Conservation (phyloP, 441 rosid genomes). For the Eruca vesicaria region DNA sequence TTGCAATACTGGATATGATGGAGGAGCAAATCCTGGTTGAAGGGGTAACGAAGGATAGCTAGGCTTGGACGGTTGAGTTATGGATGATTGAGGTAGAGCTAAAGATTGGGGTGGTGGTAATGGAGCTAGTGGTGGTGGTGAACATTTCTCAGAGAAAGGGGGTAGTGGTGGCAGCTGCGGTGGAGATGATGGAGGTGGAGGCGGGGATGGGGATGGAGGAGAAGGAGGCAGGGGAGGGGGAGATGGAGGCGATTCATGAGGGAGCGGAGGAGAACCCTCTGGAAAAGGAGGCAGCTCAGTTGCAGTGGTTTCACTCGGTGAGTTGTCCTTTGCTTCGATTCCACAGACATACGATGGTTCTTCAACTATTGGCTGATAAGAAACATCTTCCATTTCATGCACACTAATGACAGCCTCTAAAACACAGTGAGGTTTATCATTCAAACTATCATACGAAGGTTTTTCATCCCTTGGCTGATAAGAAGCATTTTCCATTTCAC, state of each 20-base stretch:
- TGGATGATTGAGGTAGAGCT: conserved; percentile 35
- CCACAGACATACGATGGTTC: conserved; percentile 34
- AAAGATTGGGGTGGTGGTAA: conserved; percentile 32
- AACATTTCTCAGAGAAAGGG: conserved; percentile 19
- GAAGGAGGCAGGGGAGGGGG: conserved; percentile 79
- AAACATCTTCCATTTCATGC: conserved; percentile 87
- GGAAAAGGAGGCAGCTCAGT: conserved; percentile 44
- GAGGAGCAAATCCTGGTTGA: conserved; percentile 42
- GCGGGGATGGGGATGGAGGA: conserved; percentile 50
- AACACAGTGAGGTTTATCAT: conserved; percentile 63
- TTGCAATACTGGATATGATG: conserved; percentile 56
- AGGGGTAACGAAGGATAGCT: conserved; percentile 45
- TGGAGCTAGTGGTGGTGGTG: conserved; percentile 37
- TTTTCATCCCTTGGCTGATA: conserved; percentile 60
- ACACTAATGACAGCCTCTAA: conserved; percentile 79
- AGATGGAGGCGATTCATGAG: conserved; percentile 72
- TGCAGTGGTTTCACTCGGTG: conserved; percentile 35
- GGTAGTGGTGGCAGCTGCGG: conserved; percentile 46
- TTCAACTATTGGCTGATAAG: conserved; percentile 62
- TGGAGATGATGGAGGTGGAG: conserved; percentile 37
- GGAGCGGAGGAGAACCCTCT: conserved; percentile 77
- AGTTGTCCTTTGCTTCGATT: conserved; percentile 38
- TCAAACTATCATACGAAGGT: conserved; percentile 38
- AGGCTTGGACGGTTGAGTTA: conserved; percentile 45
- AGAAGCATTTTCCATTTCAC: conserved; percentile 87